Evolutionary conservation across 495 filamentous ascomycete genomes (phyloP), one percentile per base, ranked within the genome.

Genomic region (Aspergillus taichungensis): DNA sequence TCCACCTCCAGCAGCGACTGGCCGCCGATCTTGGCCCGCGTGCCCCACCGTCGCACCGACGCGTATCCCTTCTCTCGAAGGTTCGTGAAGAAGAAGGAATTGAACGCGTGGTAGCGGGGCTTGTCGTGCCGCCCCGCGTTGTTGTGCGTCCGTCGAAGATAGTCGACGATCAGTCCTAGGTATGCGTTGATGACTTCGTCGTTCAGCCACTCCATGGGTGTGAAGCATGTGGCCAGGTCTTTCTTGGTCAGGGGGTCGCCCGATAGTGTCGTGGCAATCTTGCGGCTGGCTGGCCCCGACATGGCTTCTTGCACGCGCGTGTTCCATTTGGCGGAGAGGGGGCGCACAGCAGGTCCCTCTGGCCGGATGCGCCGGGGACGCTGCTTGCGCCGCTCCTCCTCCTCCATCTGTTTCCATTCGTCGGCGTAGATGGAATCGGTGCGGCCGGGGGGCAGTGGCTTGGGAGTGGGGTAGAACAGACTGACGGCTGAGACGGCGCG

Each of bases 101-200:
- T 82, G 45, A 88, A 82, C 3, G 83, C 80, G 46, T 83, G 76
- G 46, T 78, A 83, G 30, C 76, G 81, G 0, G 86, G 87, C 7
- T 65, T 61, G 27, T 72, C 64, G 27, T 60, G 59, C n/a, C 66
- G 68, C 4, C 53, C 55, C 3, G 64, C 59, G 14, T 74, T 73
- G 8, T 64, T 65, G 6, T 69, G 59, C 11, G 64, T 56, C 31
- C 75, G 57, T 38, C 83, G 82, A 33, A 82, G 64, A 42, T 78
- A 74, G 3, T 78, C 69, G 11, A 84, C 73, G 14, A 88, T 62
- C 14, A 78, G 59, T 1, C 69, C 60, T 6, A 92, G 63, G 18
- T 83, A 82, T 2, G 76, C 72, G 48, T 85, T 87, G 53, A 94
- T 82, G 13, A 87, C 74, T 42, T 89, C 83, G 59, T 94, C 88